Base-by-base conservation (phyloP, 495 filamentous ascomycete genomes). In the Penicillium chermesinum region DNA sequence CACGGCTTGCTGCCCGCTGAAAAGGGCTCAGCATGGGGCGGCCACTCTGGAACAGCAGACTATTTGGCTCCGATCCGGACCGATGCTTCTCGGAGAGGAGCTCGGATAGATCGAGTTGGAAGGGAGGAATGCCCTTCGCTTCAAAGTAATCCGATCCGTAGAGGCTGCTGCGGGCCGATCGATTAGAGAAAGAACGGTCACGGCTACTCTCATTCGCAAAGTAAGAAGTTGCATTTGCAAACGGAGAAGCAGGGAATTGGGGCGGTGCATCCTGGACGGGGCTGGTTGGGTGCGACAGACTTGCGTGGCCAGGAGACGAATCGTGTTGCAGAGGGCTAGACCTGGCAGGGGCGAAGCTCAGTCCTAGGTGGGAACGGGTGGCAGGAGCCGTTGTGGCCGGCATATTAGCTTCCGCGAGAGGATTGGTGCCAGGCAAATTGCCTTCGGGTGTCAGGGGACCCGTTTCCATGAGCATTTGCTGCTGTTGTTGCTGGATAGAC, bases 391-490 rank as follows among this genome's bases (percentile, higher is more conserved):
- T 61, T 7, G 62, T 65, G n/a, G 61, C 62, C 37, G 66, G 47
- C 1, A 51, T 35, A 22, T 51, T 54, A n/a, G 53, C 54, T 18
- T 73, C 66, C 7, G 58, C 48, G 17, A 73, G 52, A 45, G 65
- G 59, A 43, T 69, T 72, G 7, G 74, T 76, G 36, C 74, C 73
- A 6, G 74, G 73, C 16, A 78, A 49, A 38, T 71, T 69, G 14
- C 71, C 73, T 50, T 78, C 76, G 17, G 74, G 75, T 17, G 73
- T 75, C 17, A 74, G 57, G 15, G 70, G 67, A 30, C 66, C 73
- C 36, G 70, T 63, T 13, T 74, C 74, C 49, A 71, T 47, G 39
- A 75, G 66, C 61, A 67, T 65, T 27, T 67, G 62, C 49, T 73
- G 74, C 50, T 67, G 62, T 42, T 72, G 69, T 46, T 69, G 65